Percentiles rank a stretch among this genome's conserved stretches.
These are phyloP conservation scores for Phtheirospermum japonicum DNA, from an alignment of 257 asterid species.

Conservation along the genomic window DNA sequence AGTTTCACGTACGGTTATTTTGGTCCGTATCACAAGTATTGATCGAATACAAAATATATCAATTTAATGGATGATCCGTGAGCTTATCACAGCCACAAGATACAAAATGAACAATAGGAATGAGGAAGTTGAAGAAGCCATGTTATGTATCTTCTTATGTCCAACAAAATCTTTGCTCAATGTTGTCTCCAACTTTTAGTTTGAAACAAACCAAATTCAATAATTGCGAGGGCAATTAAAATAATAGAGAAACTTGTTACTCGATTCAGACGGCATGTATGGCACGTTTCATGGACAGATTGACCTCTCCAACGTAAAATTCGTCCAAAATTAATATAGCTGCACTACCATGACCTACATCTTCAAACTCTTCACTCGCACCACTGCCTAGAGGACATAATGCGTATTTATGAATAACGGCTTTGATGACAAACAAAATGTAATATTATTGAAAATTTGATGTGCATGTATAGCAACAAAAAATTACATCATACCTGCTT, in stretches of 20 bases:
- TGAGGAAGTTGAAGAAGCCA: neutral
- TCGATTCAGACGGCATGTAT: slow-evolving; percentile 19
- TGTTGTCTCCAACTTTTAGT: too few relatives aligned
- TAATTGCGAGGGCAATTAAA: slow-evolving; percentile 35
- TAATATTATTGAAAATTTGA: neutral
- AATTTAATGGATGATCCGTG: too few relatives aligned
- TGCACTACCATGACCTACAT: slow-evolving; percentile 76
- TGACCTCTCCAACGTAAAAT: slow-evolving; percentile 61
- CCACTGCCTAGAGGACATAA: slow-evolving; percentile 45
- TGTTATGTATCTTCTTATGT: neutral
- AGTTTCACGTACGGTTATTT: too few relatives aligned
- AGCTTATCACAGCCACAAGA: too few relatives aligned
- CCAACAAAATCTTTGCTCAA: neutral
- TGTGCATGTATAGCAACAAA: neutral
- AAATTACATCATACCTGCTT: neutral
- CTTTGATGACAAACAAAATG: too few relatives aligned
- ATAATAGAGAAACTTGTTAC: slow-evolving; percentile 33
- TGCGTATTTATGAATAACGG: too few relatives aligned
- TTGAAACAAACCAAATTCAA: slow-evolving; percentile 43
- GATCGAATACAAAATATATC: too few relatives aligned
- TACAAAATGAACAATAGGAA: too few relatives aligned
- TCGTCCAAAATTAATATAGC: slow-evolving; percentile 82
- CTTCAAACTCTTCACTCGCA: slow-evolving; percentile 76
- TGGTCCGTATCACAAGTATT: too few relatives aligned
- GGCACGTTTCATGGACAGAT: slow-evolving; percentile 30